A percentile compares a stretch with the other conserved stretches of the same genome.
phyloP scores from a whole-genome alignment of 176 grass and related monocot genomes.

The Rhynchospora tenuis region DNA sequence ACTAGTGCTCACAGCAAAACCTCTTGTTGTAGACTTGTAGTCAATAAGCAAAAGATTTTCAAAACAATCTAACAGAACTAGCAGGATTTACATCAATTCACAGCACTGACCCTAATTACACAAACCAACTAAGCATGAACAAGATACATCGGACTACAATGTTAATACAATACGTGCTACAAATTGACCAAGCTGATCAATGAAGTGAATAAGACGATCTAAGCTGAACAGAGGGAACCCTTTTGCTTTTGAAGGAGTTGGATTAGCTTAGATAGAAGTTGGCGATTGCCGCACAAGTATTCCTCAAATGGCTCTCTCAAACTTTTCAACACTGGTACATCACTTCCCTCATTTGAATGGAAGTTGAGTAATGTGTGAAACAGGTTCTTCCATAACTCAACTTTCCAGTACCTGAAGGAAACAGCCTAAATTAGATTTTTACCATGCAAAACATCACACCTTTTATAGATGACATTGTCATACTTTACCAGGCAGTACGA shows the following conservation, averaged over 20 bases:
- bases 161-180: not conserved
- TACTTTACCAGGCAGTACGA: not conserved
- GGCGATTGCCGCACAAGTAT: constrained; percentile 44
- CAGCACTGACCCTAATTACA: not conserved
- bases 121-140: not conserved
- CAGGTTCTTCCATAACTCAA: constrained; percentile 56
- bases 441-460: not conserved
- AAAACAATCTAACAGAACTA: not conserved
- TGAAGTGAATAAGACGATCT: constrained; percentile 1
- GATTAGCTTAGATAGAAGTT: constrained; percentile 60
- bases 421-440: not conserved
- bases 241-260: constrained; percentile 64
- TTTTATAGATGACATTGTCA: not conserved
- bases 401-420: constrained; percentile 72
- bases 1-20: not conserved
- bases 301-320: constrained; percentile 63
- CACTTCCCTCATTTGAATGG: constrained; percentile 43
- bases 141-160: not conserved
- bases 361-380: constrained; percentile 69
- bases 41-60: not conserved
- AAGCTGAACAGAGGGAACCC: constrained; percentile 62
- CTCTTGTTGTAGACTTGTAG: too few relatives aligned
- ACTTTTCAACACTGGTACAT: constrained; percentile 39
- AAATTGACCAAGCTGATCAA: constrained; percentile 6
- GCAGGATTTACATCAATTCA: not conserved